Percentiles rank a stretch among this genome's conserved stretches.
Conservation (phyloP, 1,284 basidiomycete species). For the Cutaneotrichosporon sp. region DNA sequence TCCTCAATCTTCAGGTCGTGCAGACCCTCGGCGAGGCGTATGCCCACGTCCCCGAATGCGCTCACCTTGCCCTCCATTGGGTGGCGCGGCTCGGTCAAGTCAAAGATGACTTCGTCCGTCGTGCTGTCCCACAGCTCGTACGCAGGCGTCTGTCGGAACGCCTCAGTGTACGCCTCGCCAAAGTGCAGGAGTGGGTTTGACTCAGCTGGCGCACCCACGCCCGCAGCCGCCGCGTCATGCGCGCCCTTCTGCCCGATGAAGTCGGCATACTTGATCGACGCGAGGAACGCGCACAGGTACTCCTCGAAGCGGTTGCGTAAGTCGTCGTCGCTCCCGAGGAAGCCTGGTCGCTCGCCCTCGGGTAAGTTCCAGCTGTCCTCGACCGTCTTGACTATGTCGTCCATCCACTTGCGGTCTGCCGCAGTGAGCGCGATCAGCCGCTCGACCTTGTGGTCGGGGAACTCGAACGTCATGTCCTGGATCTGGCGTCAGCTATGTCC, state of each 20-base stretch:
- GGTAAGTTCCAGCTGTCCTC: conserved; percentile 69
- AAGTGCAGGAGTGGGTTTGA: conserved; percentile 64
- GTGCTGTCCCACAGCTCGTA: conserved; percentile 81
- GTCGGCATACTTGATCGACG: conserved; percentile 82
- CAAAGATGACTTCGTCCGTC: conserved; percentile 85
- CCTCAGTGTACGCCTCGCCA: conserved; percentile 75
- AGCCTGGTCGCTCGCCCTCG: conserved; percentile 52
- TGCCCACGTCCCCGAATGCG: conserved; percentile 82
- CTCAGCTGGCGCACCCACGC: conserved; percentile 17
- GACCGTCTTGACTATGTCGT: conserved; percentile 72
- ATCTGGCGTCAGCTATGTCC: conserved; percentile 57
- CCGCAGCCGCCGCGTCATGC: not conserved
- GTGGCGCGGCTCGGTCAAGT: conserved; percentile 86
- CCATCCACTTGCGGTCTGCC: conserved; percentile 96
- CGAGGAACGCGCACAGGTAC: conserved; percentile 49
- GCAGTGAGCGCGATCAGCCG: conserved; percentile 76
- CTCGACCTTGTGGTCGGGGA: conserved; percentile 76
- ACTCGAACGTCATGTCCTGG: conserved; percentile 79
- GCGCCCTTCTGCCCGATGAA: conserved; percentile 56
- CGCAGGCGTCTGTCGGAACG: conserved; percentile 78
- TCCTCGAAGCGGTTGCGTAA: conserved; percentile 73
- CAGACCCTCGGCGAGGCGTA: conserved; percentile 78
- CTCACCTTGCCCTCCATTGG: conserved; percentile 84
- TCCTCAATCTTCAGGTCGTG: conserved; percentile 87
- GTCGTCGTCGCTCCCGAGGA: conserved; percentile 91